Evolutionary conservation across 495 filamentous ascomycete species (phyloP), one percentile per base, ranked within the genome.

Genomic region (Penicillium psychrofluorescens): DNA sequence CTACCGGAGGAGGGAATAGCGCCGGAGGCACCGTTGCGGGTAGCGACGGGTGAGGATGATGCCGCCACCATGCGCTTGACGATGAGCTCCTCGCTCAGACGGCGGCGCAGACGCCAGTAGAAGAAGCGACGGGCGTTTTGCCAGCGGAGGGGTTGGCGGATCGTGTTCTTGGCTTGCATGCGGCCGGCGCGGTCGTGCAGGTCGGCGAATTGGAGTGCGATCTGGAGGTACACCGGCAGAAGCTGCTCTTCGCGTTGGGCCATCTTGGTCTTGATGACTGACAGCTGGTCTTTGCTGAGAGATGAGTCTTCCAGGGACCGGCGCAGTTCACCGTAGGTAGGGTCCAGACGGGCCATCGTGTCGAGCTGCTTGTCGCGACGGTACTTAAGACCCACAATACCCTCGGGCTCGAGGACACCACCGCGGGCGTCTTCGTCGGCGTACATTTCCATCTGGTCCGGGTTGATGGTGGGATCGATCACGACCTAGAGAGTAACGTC

Each of bases 361-460:
- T 95, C 90, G 13, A 98, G 83, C 70, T 97, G 94, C 72, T 88
- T 92, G 62, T 98, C 94, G 54, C 86, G 90, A 65, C 85, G 85
- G 76, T 90, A 98, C 72, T 96, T 98, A 81, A 98, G 95, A 63
- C 85, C 85, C 43, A 98, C 84, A 58, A 97, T 97, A 71, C 92
- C 92, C 70, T 98, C 92, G 12, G 92, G 92, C 66, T 98, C 92
- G 49, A 98, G 79, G 42, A 98, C 90, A 83, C 92, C 92, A 61
- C 89, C 92, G 51, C 92, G 94, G 41, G 92, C 68, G 36, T 98
- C 92, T 48, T 90, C 88, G 59, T 98, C 92, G 41, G 92, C 92
- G 63, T 98, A 98, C 92, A 98, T 98, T 69, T 98, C 92, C 92
- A 98, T 98, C 59, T 81, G 83, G 47, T 88, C 80, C 11, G 86